Evolutionary conservation across 768 basidiomycete species (phyloP).

Genomic region (Auricularia cornea): DNA sequence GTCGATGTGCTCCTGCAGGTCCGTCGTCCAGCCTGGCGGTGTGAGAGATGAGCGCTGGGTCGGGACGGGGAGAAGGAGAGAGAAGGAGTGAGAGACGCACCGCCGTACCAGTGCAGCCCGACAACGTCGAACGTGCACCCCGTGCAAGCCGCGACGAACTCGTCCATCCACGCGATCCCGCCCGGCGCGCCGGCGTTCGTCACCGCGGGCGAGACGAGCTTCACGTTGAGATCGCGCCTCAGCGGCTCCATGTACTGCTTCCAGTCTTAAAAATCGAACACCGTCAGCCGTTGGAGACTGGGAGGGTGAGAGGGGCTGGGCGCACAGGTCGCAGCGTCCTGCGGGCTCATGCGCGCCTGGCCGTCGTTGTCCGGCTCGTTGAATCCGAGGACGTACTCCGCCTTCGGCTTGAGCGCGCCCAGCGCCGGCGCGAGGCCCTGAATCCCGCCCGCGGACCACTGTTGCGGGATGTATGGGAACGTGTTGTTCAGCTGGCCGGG

Average conservation of each 20-base stretch:
- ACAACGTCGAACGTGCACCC: neutral
- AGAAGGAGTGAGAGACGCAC: neutral
- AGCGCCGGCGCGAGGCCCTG: neutral
- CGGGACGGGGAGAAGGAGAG: no score
- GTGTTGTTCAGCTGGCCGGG: neutral
- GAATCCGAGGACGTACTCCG: constrained; percentile 3
- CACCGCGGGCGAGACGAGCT: neutral
- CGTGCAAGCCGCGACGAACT: neutral
- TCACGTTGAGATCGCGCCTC: neutral
- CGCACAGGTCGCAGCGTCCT: neutral
- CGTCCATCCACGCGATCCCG: neutral
- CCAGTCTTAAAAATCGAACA: neutral
- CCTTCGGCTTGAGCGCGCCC: neutral
- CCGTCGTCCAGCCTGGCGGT: constrained; percentile 4
- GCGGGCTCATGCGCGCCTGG: neutral
- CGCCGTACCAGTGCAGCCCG: constrained; percentile 8
- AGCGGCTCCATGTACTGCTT: neutral
- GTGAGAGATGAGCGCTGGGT: no score
- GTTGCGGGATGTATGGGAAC: constrained; percentile 1
- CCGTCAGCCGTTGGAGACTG: neutral
- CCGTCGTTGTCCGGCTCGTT: constrained; percentile 9
- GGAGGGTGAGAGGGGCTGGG: neutral
- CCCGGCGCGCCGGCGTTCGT: neutral
- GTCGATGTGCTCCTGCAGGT: constrained; percentile 5
- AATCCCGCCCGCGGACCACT: constrained; percentile 6